Evolutionary conservation across 768 basidiomycete species (phyloP).

Genomic region (Neoboletus subvelutipes): DNA sequence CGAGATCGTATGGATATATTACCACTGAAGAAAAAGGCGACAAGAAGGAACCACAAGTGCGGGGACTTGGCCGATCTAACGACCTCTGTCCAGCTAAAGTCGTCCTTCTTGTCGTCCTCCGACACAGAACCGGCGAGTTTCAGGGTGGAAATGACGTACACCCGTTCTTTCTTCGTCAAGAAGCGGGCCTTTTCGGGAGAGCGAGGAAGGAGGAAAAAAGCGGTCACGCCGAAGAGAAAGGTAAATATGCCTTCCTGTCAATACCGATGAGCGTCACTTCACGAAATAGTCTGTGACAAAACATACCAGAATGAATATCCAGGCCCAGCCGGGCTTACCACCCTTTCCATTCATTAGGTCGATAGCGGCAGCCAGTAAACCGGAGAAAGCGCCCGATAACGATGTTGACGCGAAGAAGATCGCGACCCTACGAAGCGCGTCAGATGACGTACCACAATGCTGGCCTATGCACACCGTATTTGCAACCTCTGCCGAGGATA

Average conservation of each 20-base stretch:
- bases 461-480: slow-evolving; percentile 11
- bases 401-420: slow-evolving; percentile 45
- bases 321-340: slow-evolving; percentile 58
- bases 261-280: background rate
- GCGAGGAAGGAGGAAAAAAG: slow-evolving; percentile 50
- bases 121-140: slow-evolving; percentile 33
- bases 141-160: slow-evolving; percentile 38
- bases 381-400: slow-evolving; percentile 60
- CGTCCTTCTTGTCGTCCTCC: slow-evolving; percentile 42
- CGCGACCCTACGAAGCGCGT: slow-evolving; percentile 33
- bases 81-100: slow-evolving; percentile 60
- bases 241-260: slow-evolving; percentile 61
- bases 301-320: slow-evolving; percentile 55
- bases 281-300: background rate
- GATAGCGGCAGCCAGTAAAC: slow-evolving; percentile 61
- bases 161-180: slow-evolving; percentile 49
- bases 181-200: slow-evolving; percentile 47
- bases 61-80: slow-evolving; percentile 45
- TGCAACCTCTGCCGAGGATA: slow-evolving; percentile 35
- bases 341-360: slow-evolving; percentile 52
- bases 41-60: slow-evolving; percentile 52
- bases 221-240: slow-evolving; percentile 49
- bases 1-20: slow-evolving; percentile 15
- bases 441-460: slow-evolving; percentile 1
- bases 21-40: slow-evolving; percentile 56